Evolutionary conservation across 2,329 filamentous ascomycete species (phyloP), one percentile per base, ranked within the genome.

Genomic region (Aurifilum marmelostoma): DNA sequence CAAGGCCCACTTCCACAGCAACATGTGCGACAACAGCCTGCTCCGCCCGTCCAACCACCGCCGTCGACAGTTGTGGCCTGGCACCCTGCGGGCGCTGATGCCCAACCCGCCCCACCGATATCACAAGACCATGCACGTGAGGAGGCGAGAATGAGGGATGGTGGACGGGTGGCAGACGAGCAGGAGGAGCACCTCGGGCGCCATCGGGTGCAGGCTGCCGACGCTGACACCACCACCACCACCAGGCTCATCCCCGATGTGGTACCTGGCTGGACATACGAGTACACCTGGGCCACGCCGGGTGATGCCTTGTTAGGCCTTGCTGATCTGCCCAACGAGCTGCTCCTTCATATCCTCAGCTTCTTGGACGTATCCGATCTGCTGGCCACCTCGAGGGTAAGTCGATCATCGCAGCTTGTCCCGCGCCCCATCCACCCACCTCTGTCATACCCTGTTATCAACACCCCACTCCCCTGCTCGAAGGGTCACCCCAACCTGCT

Each of bases 351-450:
- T 68, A 85, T 89, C 56, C 78, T 88, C 71, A 80, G 82, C 66
- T 87, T 84, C 72, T 78, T 89, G 67, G 87, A 89, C 71, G 85
- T 89, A 60, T 81, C 80, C 75, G 87, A 89, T 76, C 76, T 89
- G 69, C 78, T 89, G 65, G 80, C 82, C 71, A 82, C 81, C 66
- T 89, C 87, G 65, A 82, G 87, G 79, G 87, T 89, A 82, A 71
- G 77, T 67, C 12, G 29, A 21, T 77, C 82, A 37, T 66, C 68
- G 32, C 12, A n/a, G 18, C 24, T 62, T 50, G 32, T 58, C 54
- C 54, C 43, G 24, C 50, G 11, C 12, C 50, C n/a, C n/a, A n/a
- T 54, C n/a, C 50, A 54, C 24, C 50, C 43, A 47, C 43, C 21
- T 47, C 16, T 54, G 50, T 11, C 50, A 27, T 16, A 27, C 24